Evolutionary conservation across 768 basidiomycete species (phyloP).

Genomic region (Lentinula sp.): DNA sequence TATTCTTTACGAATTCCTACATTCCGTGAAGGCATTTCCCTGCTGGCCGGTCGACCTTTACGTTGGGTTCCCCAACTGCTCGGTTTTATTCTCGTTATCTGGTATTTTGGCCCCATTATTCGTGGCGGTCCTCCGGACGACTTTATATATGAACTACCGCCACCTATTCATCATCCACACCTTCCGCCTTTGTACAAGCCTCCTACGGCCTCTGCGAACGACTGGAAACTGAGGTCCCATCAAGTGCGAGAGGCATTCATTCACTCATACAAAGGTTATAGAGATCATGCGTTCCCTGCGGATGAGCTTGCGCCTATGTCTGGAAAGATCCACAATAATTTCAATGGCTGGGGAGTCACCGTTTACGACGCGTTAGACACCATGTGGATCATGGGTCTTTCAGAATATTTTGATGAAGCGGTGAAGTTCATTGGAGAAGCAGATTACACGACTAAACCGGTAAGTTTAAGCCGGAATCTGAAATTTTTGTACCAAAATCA

Average conservation of each 20-base stretch:
- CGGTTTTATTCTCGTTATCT: not conserved
- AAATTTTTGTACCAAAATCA: not conserved
- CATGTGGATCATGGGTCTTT: slow-evolving; percentile 75
- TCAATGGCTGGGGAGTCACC: slow-evolving; percentile 60
- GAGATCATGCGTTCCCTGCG: slow-evolving; percentile 37
- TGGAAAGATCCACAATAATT: slow-evolving; percentile 38
- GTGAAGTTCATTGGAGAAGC: slow-evolving; percentile 41
- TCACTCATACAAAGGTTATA: slow-evolving; percentile 53
- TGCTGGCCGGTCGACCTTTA: slow-evolving; percentile 3
- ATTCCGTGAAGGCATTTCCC: not conserved
- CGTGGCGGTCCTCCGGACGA: not conserved
- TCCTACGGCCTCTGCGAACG: not conserved
- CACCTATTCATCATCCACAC: slow-evolving; percentile 4
- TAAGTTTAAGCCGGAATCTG: slow-evolving; percentile 16
- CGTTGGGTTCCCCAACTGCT: slow-evolving; percentile 6
- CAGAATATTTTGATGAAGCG: slow-evolving; percentile 58
- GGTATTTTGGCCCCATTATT: slow-evolving; percentile 4
- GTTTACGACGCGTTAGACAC: slow-evolving; percentile 77
- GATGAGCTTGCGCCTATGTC: slow-evolving; percentile 48
- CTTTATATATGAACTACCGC: not conserved
- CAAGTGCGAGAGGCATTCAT: slow-evolving; percentile 47
- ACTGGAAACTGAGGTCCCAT: slow-evolving; percentile 36
- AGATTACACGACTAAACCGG: slow-evolving; percentile 29
- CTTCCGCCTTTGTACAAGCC: slow-evolving; percentile 1
- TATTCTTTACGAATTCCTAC: not conserved